phyloP scores from a whole-genome alignment of 225 moss, liverwort and hornwort genomes.

The Neckera pumila region DNA sequence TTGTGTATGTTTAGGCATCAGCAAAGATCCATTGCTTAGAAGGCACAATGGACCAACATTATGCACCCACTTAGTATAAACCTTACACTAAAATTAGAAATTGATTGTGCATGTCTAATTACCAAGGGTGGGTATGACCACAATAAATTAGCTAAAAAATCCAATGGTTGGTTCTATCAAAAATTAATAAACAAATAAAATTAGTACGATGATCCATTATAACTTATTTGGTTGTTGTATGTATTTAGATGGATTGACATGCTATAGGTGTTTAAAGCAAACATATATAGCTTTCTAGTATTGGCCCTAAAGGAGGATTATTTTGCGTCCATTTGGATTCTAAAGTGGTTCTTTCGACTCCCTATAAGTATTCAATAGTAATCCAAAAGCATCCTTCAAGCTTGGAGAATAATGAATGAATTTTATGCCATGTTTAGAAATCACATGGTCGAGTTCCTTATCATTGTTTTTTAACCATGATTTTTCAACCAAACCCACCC shows the following conservation, averaged over 20 bases:
- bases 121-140: no score
- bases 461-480: background rate
- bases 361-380: background rate
- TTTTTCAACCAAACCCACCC: background rate
- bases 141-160: background rate
- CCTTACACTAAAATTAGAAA: no score
- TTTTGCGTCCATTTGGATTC: no score
- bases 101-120: no score
- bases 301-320: background rate
- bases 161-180: background rate
- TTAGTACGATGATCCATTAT: background rate
- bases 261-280: background rate
- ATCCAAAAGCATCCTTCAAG: accelerated
- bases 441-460: background rate
- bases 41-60: no score
- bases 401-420: background rate
- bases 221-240: accelerated
- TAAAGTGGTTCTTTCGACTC: background rate
- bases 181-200: background rate
- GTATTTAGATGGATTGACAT: background rate
- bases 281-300: no score
- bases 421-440: background rate
- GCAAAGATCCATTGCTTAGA: no score
- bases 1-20: no score
- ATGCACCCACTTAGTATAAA: no score